Conservation (phyloP, 805 yeast species). For the Myxozyma mucilagina region DNA sequence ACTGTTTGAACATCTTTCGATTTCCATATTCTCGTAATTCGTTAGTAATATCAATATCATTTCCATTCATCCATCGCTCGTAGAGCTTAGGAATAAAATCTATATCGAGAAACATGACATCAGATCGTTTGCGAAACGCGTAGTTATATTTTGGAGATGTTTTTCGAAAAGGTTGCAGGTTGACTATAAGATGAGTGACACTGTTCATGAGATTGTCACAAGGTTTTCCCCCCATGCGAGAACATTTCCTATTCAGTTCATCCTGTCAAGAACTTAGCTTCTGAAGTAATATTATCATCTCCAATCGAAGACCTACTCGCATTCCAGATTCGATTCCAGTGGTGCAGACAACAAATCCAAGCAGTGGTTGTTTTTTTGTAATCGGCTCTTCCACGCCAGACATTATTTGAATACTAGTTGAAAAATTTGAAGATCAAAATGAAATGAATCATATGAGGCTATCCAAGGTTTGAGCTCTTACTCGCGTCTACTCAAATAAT, state of each 20-base stretch:
- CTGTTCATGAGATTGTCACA: constrained; percentile 52
- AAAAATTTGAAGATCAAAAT: too few relatives aligned
- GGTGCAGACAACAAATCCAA: constrained; percentile 27
- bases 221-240: constrained; percentile 50
- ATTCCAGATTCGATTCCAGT: constrained; percentile 19
- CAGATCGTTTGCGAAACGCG: constrained; percentile 48
- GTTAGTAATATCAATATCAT: constrained; percentile 40
- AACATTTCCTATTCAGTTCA: constrained; percentile 15
- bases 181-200: constrained; percentile 55
- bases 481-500: too few relatives aligned
- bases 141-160: constrained; percentile 56
- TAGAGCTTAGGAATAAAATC: constrained; percentile 49
- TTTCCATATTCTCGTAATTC: constrained; percentile 32
- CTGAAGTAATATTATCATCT: background rate
- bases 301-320: constrained; percentile 12
- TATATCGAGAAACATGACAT: constrained; percentile 57
- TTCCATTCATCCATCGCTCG: constrained; percentile 56
- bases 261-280: constrained; percentile 3
- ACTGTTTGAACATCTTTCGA: constrained; percentile 38
- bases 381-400: constrained; percentile 5
- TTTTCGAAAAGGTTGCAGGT: constrained; percentile 41
- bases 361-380: constrained; percentile 12
- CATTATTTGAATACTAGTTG: background rate
- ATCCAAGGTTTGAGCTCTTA: too few relatives aligned
- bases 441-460: too few relatives aligned